phyloP scores from a whole-genome alignment of 371 early-diverging fungal species.

The Modicella reniformis region DNA sequence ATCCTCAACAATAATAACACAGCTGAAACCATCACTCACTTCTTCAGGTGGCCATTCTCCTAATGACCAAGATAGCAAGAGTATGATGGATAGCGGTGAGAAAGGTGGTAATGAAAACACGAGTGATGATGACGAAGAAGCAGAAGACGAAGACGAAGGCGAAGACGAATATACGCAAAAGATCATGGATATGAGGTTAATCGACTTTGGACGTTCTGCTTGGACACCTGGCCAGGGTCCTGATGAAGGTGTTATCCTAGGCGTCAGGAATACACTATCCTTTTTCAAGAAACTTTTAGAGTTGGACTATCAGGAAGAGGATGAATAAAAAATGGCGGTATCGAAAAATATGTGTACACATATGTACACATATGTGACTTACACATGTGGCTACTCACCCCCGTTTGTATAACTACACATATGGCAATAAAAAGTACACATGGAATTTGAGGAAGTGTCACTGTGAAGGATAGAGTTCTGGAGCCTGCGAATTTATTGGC shows the following conservation, averaged over 20 bases:
- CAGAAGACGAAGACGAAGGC: conserved; percentile 55
- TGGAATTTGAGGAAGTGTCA: no score
- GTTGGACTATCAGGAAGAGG: conserved; percentile 29
- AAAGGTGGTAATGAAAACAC: conserved; percentile 54
- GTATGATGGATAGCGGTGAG: conserved; percentile 28
- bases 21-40: no score
- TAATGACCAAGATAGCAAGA: neutral
- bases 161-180: conserved; percentile 56
- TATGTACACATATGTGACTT: no score
- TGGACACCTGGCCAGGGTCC: conserved; percentile 67
- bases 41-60: no score
- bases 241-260: conserved; percentile 62
- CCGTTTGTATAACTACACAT: no score
- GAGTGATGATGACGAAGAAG: conserved; percentile 50
- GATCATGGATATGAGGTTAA: conserved; percentile 68
- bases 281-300: conserved; percentile 39
- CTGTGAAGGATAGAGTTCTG: no score
- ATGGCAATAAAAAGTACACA: no score
- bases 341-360: no score
- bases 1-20: neutral
- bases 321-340: neutral
- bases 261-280: conserved; percentile 54
- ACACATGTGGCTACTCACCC: no score
- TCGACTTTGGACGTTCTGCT: conserved; percentile 83
- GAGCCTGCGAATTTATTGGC: no score